A percentile compares a stretch with the other conserved stretches of the same genome.
Evolutionary conservation across 1,284 basidiomycete genomes (phyloP).

Genomic region (Vanrija pseudolonga): DNA sequence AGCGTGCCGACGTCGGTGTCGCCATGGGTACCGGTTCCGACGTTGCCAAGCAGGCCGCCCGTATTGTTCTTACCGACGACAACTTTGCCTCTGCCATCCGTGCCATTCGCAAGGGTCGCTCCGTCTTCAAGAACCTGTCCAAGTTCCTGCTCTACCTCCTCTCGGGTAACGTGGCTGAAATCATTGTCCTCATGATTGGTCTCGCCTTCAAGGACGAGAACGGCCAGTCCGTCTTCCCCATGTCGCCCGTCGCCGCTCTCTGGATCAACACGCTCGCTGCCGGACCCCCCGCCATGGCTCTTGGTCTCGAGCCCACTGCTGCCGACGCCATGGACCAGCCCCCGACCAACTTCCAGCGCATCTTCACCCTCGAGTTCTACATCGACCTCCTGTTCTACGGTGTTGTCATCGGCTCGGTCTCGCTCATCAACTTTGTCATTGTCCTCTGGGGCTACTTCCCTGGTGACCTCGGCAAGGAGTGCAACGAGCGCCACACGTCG

Average conservation of each 20-base stretch:
- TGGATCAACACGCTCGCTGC: constrained; percentile 58
- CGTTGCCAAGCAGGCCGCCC: constrained; percentile 60
- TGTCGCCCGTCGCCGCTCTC: constrained; percentile 63
- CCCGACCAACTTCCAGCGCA: constrained; percentile 54
- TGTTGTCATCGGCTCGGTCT: constrained; percentile 59
- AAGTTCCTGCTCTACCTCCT: constrained; percentile 55
- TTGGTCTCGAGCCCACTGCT: constrained; percentile 60
- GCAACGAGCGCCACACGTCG: constrained; percentile 50
- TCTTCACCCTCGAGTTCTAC: constrained; percentile 57
- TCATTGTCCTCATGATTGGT: constrained; percentile 60
- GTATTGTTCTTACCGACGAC: constrained; percentile 66
- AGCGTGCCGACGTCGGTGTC: constrained; percentile 61
- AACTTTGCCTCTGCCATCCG: constrained; percentile 68
- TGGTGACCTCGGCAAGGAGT: constrained; percentile 45
- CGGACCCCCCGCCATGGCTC: constrained; percentile 59
- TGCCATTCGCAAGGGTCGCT: constrained; percentile 64
- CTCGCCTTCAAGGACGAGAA: constrained; percentile 62
- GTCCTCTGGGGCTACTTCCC: constrained; percentile 56
- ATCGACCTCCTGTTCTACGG: constrained; percentile 64
- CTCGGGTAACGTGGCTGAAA: constrained; percentile 61
- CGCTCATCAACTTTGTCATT: constrained; percentile 57
- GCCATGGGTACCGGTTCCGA: constrained; percentile 71
- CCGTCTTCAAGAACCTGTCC: constrained; percentile 52
- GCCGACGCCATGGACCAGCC: constrained; percentile 59
- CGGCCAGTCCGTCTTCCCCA: constrained; percentile 61